Base-by-base conservation (phyloP, 441 rosid species). In the California macrophylla region DNA sequence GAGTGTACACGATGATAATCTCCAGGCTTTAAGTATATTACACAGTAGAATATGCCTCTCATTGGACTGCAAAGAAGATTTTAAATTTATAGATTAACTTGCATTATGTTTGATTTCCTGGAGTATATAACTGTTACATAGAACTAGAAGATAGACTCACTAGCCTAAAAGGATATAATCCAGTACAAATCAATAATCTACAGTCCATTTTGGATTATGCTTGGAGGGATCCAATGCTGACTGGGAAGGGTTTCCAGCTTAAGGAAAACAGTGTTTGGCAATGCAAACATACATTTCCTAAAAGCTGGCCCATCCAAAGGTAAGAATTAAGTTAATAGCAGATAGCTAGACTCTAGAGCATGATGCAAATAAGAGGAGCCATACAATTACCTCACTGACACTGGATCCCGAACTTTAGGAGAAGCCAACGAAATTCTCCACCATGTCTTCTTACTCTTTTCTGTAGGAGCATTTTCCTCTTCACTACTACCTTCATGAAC, bases 1-100 rank as follows among this genome's bases (percentile, higher is more conserved):
- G 98, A 90, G 84, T 94, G 97, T 78, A 94, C 72, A 21, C 87
- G 93, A 82, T 94, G 98, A 79, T 90, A 94, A 72, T 91, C 92
- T 71, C 98, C 98, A 68, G 89, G 97, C 69, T 75, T 87, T 78
- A 94, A 83, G 85, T 91, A 94, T 78, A 94, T 84, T 61, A 94
- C 98, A 72, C 97, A 94, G 81, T 89, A 94, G 81, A 88, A 91
- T 60, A 94, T 92, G 79, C 97, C 96, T 77, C 82, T 89, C 84
- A 79, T 75, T 40, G 97, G 88, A 80, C 97, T 93, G 90, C 87
- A 81, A 76, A 52, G 20, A 83, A 72, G 66, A 34, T 15, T 58
- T 40, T 71, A 12, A 69, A 67, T 64, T 26, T 6, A 60, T 63
- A 28, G 29, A 40, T 30, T 56, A 68, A 28, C 52, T 32, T 34